A percentile compares a stretch with the other conserved stretches of the same genome.
Conservation (phyloP, 2,329 filamentous ascomycete genomes). For the Exserohilum rostratum region DNA sequence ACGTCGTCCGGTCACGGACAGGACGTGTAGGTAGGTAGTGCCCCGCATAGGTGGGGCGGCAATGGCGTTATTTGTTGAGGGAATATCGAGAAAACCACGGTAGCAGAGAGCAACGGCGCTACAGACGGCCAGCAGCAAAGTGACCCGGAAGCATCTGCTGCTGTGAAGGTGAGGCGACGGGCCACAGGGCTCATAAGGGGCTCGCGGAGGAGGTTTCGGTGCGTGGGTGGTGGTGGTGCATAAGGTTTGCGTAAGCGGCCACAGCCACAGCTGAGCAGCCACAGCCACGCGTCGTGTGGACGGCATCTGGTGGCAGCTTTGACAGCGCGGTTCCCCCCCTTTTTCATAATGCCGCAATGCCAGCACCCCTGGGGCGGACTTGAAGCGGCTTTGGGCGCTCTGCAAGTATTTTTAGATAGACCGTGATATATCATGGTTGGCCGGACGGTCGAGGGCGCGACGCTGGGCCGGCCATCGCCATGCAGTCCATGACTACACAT, state of each 20-base stretch:
- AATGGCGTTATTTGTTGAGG: not conserved
- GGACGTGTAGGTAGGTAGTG: not conserved
- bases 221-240: not conserved
- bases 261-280: slow-evolving; percentile 13
- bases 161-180: too few species aligned
- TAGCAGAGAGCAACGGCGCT: too few species aligned
- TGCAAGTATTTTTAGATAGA: slow-evolving; percentile 12
- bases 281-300: slow-evolving; percentile 14
- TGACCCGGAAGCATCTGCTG: too few species aligned
- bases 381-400: not conserved
- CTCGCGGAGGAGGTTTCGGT: not conserved
- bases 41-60: not conserved
- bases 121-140: not conserved
- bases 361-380: not conserved
- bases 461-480: slow-evolving; percentile 6
- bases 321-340: not conserved
- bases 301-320: not conserved
- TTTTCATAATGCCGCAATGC: not conserved
- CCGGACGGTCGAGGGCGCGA: not conserved
- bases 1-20: not conserved
- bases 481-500: slow-evolving; percentile 7
- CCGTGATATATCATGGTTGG: not conserved
- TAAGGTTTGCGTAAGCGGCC: slow-evolving; percentile 12
- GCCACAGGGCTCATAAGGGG: not conserved
- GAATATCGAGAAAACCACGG: not conserved